A percentile compares a stretch with the other conserved stretches of the same genome.
Evolutionary conservation across 163 green algal species (phyloP).

Genomic region (Coccomyxa subellipsoidea): DNA sequence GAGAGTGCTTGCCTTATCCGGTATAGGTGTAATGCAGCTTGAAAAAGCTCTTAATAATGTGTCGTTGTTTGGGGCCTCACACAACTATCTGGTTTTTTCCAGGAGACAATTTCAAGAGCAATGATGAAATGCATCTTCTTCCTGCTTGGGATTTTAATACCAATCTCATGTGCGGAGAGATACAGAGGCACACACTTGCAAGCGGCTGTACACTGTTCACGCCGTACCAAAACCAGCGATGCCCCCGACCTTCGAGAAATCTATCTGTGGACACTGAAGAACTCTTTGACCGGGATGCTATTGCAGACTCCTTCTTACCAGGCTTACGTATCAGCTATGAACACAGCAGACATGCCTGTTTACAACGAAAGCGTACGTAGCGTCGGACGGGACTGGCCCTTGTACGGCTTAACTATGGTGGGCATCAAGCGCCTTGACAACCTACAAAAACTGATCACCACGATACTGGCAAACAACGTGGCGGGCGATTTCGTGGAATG

Average conservation of each 20-base stretch:
- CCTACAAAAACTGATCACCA: background rate
- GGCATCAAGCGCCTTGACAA: background rate
- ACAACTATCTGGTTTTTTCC: too few relatives aligned
- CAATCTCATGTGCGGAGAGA: too few relatives aligned
- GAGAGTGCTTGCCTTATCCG: too few relatives aligned
- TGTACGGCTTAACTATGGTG: background rate
- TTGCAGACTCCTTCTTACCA: background rate
- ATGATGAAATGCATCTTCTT: too few relatives aligned
- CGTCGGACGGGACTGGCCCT: background rate
- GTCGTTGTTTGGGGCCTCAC: too few relatives aligned
- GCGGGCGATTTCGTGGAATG: background rate
- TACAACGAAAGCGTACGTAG: background rate
- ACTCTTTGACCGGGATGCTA: background rate
- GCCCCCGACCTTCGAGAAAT: background rate
- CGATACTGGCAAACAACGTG: background rate
- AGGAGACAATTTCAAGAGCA: too few relatives aligned
- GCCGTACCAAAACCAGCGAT: too few relatives aligned
- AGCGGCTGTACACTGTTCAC: too few relatives aligned
- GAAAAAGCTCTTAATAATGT: too few relatives aligned
- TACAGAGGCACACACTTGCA: too few relatives aligned
- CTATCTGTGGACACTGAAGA: background rate
- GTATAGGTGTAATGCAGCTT: too few relatives aligned
- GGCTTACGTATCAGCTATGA: background rate
- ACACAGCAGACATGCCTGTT: background rate
- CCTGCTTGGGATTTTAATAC: too few relatives aligned